Percentiles rank a stretch among this genome's conserved stretches.
Evolutionary conservation across 495 filamentous ascomycete genomes (phyloP).

Genomic region (Lasiosphaeria ovina): DNA sequence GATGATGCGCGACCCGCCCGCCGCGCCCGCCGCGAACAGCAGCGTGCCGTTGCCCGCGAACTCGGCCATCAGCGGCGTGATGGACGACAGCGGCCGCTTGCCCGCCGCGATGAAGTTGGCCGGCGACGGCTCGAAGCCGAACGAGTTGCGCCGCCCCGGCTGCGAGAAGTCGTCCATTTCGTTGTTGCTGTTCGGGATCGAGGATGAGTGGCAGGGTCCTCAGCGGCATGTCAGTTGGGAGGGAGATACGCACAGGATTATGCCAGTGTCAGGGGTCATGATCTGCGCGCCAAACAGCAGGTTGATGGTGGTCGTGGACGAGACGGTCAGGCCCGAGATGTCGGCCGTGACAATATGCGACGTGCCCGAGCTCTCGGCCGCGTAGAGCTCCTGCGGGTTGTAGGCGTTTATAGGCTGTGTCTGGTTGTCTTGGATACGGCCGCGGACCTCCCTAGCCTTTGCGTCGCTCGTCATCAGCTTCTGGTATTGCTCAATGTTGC

Average conservation of each 20-base stretch:
- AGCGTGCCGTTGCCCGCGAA: conserved; percentile 58
- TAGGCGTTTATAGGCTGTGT: conserved; percentile 72
- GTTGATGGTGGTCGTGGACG: conserved; percentile 80
- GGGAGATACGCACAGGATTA: conserved; percentile 51
- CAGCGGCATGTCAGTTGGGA: not conserved
- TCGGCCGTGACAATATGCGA: conserved; percentile 74
- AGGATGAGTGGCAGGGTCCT: not conserved
- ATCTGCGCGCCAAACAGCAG: conserved; percentile 75
- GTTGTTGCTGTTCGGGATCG: conserved; percentile 55
- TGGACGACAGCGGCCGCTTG: conserved; percentile 79
- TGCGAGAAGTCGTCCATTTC: conserved; percentile 95
- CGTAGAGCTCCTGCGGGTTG: conserved; percentile 50
- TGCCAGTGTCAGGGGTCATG: conserved; percentile 74
- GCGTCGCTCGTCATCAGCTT: conserved; percentile 58
- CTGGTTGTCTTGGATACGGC: conserved; percentile 64
- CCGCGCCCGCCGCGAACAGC: conserved; percentile 70
- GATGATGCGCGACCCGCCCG: conserved; percentile 87
- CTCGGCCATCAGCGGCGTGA: conserved; percentile 74
- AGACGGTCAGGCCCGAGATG: conserved; percentile 64
- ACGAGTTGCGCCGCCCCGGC: conserved; percentile 69
- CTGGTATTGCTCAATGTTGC: conserved; percentile 49
- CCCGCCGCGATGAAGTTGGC: conserved; percentile 78
- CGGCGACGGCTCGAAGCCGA: conserved; percentile 76
- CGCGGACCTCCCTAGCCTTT: conserved; percentile 57
- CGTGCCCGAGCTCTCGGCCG: conserved; percentile 59